Evolutionary conservation across 495 filamentous ascomycete species (phyloP).

Genomic region (Apodospora peruviana): DNA sequence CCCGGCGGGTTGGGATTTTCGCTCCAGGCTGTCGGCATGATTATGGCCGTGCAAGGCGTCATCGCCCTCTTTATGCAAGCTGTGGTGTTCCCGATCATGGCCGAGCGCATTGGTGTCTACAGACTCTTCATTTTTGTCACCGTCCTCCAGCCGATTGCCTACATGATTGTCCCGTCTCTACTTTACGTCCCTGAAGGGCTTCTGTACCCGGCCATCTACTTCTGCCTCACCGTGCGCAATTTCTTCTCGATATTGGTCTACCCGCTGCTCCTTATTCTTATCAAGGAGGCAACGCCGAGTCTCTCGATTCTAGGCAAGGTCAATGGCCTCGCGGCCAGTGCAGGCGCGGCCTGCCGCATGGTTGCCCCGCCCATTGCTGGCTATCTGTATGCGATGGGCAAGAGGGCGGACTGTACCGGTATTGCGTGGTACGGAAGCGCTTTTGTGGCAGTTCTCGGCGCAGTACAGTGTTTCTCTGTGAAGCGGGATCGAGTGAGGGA

Average conservation of each 20-base stretch:
- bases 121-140: constrained; percentile 67
- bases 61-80: constrained; percentile 78
- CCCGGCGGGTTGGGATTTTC: constrained; percentile 72
- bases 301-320: constrained; percentile 65
- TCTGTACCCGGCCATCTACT: constrained; percentile 65
- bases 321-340: constrained; percentile 76
- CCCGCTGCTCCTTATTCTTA: constrained; percentile 71
- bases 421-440: constrained; percentile 75
- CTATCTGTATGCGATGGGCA: constrained; percentile 64
- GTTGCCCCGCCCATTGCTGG: constrained; percentile 72
- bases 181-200: constrained; percentile 53
- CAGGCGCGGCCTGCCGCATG: constrained; percentile 70
- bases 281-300: constrained; percentile 76
- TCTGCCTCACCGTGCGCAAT: constrained; percentile 66
- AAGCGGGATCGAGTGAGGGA: constrained; percentile 30
- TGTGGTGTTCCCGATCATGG: constrained; percentile 65
- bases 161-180: constrained; percentile 69
- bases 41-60: constrained; percentile 73
- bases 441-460: constrained; percentile 62
- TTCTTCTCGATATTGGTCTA: constrained; percentile 71
- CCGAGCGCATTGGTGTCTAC: constrained; percentile 69
- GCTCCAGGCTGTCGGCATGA: constrained; percentile 65
- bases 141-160: constrained; percentile 67
- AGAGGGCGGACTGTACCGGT: constrained; percentile 61
- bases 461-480: constrained; percentile 64